Evolutionary conservation across 345 rosid species (phyloP), one percentile per base, ranked within the genome.

Genomic region (Eucalyptus camaldulensis): DNA sequence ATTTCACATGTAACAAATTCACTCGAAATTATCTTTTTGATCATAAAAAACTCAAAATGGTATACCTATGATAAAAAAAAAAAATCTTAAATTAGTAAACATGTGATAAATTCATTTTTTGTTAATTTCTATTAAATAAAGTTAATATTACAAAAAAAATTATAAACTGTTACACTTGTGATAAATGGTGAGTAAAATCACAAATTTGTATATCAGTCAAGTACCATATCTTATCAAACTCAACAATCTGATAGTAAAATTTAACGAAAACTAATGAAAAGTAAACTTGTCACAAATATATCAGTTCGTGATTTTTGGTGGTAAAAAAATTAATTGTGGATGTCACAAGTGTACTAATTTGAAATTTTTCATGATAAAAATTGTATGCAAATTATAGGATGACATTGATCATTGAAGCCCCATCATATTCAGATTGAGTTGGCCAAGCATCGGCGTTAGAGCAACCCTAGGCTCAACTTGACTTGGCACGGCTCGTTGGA

Each of bases 141-240:
- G 1, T 17, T 53, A 53, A 53, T 17, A 53, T 53, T 8, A 19
- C 0, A 0, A 7, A 51, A 37, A 37, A 51, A 53, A 17, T 0
- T 53, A 19, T 53, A 53, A 53, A 53, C 0, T 17, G 1, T 19
- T 53, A 17, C 0, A 53, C 1, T 0, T 53, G 56, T 53, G 24
- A 53, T 0, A 53, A 53, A 53, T 53, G 2, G 2, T 53, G 4
- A 1, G 8, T 53, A 53, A 53, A 53, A 53, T 1, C 4, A 19
- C 0, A 3, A 53, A 53, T 53, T 51, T 0, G 0, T 19, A 51
- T 1, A 51, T 2, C 3, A 51, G 2, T 19, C 4, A 51, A 51
- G 1, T 14, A 0, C 1, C 0, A 50, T 2, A 0, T 14, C 0
- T 50, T 1, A 50, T 14, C 2, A 0, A 49, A 14, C 1, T 50